phyloP scores from a whole-genome alignment of 2,329 filamentous ascomycete genomes.

The Cylindrodendrum hubeiense region DNA sequence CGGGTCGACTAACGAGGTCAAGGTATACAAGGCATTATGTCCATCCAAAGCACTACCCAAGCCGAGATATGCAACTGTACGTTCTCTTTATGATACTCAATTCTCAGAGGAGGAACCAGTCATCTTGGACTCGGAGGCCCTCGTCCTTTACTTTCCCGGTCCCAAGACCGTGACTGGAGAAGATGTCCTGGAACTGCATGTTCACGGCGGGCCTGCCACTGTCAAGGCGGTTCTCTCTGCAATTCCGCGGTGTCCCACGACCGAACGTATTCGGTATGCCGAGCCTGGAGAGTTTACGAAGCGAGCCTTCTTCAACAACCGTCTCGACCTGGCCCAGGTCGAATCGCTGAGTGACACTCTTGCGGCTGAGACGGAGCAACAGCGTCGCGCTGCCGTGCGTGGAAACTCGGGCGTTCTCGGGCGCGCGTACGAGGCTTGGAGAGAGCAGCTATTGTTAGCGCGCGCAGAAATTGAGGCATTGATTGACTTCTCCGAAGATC shows the following conservation, averaged over 20 bases:
- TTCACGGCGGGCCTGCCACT: conserved; percentile 93
- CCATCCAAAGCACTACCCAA: conserved; percentile 58
- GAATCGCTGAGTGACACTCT: conserved; percentile 74
- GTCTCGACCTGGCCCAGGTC: conserved; percentile 88
- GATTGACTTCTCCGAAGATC: conserved; percentile 97
- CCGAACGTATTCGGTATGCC: conserved; percentile 78
- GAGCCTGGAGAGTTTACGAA: conserved; percentile 96
- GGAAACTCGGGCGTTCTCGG: conserved; percentile 79
- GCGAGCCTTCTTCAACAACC: conserved; percentile 88
- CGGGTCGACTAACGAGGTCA: conserved; percentile 11
- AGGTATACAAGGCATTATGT: conserved; percentile 67
- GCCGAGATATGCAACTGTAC: conserved; percentile 74
- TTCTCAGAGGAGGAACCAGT: conserved; percentile 48
- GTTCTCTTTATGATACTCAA: conserved; percentile 74
- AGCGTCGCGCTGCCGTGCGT: conserved; percentile 86
- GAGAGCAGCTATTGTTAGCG: conserved; percentile 79
- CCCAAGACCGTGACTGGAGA: conserved; percentile 92
- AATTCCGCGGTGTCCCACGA: conserved; percentile 68
- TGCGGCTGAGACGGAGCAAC: conserved; percentile 87
- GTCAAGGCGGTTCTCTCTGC: conserved; percentile 87
- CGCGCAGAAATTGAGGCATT: conserved; percentile 93
- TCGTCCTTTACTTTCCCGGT: conserved; percentile 85
- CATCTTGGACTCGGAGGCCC: conserved; percentile 81
- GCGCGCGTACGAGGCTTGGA: conserved; percentile 85
- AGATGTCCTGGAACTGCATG: conserved; percentile 90